Evolutionary conservation across 2,329 filamentous ascomycete genomes (phyloP), one percentile per base, ranked within the genome.

Genomic region (Dothistroma pini): DNA sequence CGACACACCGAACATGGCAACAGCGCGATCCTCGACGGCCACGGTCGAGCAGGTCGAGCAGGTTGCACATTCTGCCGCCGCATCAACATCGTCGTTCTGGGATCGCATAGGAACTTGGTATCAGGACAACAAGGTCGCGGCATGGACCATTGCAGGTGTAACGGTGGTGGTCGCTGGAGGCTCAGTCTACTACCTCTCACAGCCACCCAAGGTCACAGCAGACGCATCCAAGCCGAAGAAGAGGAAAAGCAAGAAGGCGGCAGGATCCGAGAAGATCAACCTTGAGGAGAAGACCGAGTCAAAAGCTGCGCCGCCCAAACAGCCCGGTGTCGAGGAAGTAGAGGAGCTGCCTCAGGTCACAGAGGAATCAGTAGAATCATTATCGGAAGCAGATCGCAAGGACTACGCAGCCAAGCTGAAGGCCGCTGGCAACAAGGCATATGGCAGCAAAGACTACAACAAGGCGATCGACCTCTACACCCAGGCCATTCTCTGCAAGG

Each of bases 141-240:
- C 96, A 65, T 99, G 97, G 79, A 97, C 95, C 68, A 91, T 97
- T 78, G 95, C 93, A 59, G 95, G 95, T 72, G 90, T 96, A 62
- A 93, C 93, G 57, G 91, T 97, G 49, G 90, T 96, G 59, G 95
- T 91, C 14, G 91, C 90, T 63, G 93, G 93, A 35, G 93, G 95
- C 69, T 90, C 91, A 49, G 89, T 96, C 73, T 99, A 97, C 82
- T 97, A 97, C 77, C 82, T 96, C 68, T 79, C 81, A 58, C 77
- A 78, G 66, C 70, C 78, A 56, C 70, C 74, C 54, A 69, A 75
- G 54, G 69, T 54, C 68, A 75, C 61, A 63, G 67, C 53, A 63
- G 66, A 67, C 35, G 74, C 77, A 70, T 89, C 87, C 73, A 93
- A 89, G 67, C 91, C 87, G 78, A 96, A 96, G 81, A 97, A 96